A percentile compares a stretch with the other conserved stretches of the same genome.
Conservation (phyloP, 2,329 filamentous ascomycete genomes). For the Sporothrix sp. region DNA sequence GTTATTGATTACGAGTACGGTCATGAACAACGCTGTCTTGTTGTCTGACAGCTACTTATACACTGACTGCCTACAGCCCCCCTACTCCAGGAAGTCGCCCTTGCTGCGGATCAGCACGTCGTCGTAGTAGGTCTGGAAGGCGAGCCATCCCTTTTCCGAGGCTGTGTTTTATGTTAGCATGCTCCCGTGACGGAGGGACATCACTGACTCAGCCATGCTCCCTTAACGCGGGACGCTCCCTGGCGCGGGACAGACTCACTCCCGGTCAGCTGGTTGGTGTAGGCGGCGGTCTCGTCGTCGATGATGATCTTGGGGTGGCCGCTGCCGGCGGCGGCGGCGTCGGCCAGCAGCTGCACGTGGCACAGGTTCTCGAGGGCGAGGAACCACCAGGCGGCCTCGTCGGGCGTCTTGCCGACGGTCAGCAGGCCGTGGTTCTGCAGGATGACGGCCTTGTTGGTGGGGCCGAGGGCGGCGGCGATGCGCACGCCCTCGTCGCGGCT, state of each 20-base stretch:
- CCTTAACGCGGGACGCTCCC: too few species aligned
- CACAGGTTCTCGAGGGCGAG: conserved; percentile 58
- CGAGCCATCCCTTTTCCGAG: conserved; percentile 1
- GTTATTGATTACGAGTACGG: too few species aligned
- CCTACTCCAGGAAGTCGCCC: not conserved
- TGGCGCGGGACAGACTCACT: not conserved
- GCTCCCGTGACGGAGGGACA: too few species aligned
- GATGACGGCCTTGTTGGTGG: conserved; percentile 51
- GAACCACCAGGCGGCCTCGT: conserved; percentile 63
- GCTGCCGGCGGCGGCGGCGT: conserved; percentile 2
- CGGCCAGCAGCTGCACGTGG: conserved; percentile 48
- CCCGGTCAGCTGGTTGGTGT: not conserved
- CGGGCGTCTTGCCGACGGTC: conserved; percentile 59
- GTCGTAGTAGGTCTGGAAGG: conserved; percentile 3
- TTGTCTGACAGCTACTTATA: too few species aligned
- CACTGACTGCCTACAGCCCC: too few species aligned
- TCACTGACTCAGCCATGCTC: too few species aligned
- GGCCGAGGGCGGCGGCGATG: conserved; percentile 53
- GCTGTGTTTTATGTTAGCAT: too few species aligned
- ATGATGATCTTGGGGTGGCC: conserved; percentile 20
- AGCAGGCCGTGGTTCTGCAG: conserved; percentile 61
- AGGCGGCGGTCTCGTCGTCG: conserved; percentile 24
- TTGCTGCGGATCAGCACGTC: conserved; percentile 3
- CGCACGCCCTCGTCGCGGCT: conserved; percentile 52
- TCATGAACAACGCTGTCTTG: not conserved